These are phyloP conservation scores for Pythium scleroteichum DNA, from an alignment of 352 stramenopile genomes.

Conservation along the genomic window DNA sequence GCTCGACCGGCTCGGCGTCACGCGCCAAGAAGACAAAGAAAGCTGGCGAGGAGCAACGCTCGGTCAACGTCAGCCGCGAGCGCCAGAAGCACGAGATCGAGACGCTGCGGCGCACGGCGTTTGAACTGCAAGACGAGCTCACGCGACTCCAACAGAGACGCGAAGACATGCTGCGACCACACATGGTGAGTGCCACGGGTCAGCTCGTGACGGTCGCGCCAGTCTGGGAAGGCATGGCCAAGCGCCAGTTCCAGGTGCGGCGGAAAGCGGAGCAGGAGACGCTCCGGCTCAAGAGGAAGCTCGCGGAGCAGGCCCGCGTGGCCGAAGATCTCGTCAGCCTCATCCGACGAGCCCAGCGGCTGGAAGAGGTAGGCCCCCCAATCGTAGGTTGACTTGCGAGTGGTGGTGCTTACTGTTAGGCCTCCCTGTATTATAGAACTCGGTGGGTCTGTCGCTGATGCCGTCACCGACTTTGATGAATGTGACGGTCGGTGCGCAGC, in stretches of 20 bases:
- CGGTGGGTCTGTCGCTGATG: neutral
- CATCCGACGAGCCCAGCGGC: slow-evolving; percentile 2
- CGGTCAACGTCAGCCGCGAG: slow-evolving; percentile 22
- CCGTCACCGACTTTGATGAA: neutral
- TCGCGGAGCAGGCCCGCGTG: slow-evolving; percentile 6
- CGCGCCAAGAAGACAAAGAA: too few species aligned
- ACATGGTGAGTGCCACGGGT: neutral
- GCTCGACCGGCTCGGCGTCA: too few species aligned
- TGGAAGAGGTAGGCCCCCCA: neutral
- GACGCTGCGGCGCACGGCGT: slow-evolving; percentile 25
- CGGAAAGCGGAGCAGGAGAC: slow-evolving; percentile 17
- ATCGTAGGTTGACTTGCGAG: neutral
- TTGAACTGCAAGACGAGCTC: slow-evolving; percentile 30
- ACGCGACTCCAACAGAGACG: slow-evolving; percentile 17
- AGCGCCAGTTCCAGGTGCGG: slow-evolving; percentile 25
- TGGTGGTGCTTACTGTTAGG: neutral
- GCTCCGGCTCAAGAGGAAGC: slow-evolving; percentile 6
- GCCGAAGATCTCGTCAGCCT: slow-evolving; percentile 10
- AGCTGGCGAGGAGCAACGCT: neutral
- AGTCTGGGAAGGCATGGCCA: slow-evolving; percentile 31
- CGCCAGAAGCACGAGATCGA: slow-evolving; percentile 36
- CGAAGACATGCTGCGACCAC: slow-evolving; percentile 9
- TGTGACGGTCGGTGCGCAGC: neutral
- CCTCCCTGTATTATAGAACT: neutral
- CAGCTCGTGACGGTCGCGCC: slow-evolving; percentile 14